A percentile compares a stretch with the other conserved stretches of the same genome.
Conservation (phyloP, 2,329 filamentous ascomycete species). For the Neonectria sp. region DNA sequence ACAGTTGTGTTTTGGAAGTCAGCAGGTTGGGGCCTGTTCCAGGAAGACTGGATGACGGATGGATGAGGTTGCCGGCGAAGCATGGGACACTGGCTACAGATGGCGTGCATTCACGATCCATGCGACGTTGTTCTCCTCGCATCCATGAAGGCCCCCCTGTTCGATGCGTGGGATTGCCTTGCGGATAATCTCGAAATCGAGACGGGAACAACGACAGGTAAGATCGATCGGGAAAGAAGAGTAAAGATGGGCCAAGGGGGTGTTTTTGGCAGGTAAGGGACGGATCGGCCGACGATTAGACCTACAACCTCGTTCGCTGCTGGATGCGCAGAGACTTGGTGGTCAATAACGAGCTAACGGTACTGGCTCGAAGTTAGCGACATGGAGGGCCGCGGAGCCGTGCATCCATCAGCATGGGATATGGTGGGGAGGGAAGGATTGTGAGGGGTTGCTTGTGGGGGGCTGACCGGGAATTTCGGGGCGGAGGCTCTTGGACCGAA, state of each 20-base stretch:
- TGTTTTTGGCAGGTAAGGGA: background rate
- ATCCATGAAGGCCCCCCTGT: conserved; percentile 8
- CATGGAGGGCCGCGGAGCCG: conserved; percentile 43
- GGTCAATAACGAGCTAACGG: background rate
- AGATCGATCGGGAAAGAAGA: conserved; percentile 1
- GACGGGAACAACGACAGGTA: background rate
- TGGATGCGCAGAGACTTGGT: conserved; percentile 1
- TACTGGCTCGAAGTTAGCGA: conserved; percentile 4
- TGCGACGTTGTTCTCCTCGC: background rate
- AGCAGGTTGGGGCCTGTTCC: background rate
- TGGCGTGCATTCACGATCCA: conserved; percentile 27
- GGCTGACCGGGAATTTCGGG: conserved; percentile 47
- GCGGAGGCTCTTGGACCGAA: conserved; percentile 40
- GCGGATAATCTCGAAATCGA: background rate
- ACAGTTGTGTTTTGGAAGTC: background rate
- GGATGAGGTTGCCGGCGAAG: conserved; percentile 4
- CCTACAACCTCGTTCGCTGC: conserved; percentile 8
- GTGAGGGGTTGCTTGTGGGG: conserved; percentile 31
- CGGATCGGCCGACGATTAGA: conserved; percentile 6
- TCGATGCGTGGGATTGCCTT: background rate
- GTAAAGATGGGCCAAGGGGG: conserved; percentile 2
- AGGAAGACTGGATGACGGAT: background rate
- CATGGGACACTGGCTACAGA: background rate
- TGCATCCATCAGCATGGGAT: conserved; percentile 36
- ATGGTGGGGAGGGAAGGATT: conserved; percentile 17